A percentile compares a stretch with the other conserved stretches of the same genome.
Conservation (phyloP, 169 alveolate genomes). For the Sarcocystis neurona region DNA sequence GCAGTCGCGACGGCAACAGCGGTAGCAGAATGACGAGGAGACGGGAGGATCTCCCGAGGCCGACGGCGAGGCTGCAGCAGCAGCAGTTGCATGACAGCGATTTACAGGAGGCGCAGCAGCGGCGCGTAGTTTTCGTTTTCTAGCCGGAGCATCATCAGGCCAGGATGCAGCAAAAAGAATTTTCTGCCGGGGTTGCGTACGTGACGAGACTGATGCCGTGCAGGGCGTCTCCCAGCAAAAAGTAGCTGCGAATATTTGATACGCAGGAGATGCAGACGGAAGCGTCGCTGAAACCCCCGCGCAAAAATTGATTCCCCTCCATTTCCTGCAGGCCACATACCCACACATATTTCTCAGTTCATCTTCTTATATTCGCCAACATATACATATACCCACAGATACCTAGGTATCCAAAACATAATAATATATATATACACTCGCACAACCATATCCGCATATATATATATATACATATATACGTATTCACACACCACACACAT, state of each 20-base stretch:
- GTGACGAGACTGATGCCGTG: slow-evolving; percentile 38
- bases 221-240: slow-evolving; percentile 32
- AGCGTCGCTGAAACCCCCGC: slow-evolving; percentile 53
- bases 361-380: neutral
- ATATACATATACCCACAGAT: too few relatives aligned
- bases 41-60: neutral
- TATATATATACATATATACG: too few relatives aligned
- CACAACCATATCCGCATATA: too few relatives aligned
- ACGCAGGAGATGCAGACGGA: slow-evolving; percentile 13
- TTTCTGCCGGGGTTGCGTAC: neutral
- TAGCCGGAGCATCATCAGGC: slow-evolving; percentile 30
- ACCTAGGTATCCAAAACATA: too few relatives aligned
- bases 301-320: slow-evolving; percentile 49
- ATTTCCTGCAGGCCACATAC: slow-evolving; percentile 29
- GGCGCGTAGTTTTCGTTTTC: neutral
- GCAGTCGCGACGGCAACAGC: neutral
- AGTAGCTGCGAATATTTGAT: slow-evolving; percentile 7
- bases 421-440: neutral
- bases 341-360: neutral
- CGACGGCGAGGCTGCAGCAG: neutral
- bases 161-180: slow-evolving; percentile 9
- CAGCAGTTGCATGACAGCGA: neutral
- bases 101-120: slow-evolving; percentile 9
- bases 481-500: neutral
- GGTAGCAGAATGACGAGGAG: neutral